Evolutionary conservation across 352 stramenopile genomes (phyloP).

Genomic region (Phytopythium delawarense): DNA sequence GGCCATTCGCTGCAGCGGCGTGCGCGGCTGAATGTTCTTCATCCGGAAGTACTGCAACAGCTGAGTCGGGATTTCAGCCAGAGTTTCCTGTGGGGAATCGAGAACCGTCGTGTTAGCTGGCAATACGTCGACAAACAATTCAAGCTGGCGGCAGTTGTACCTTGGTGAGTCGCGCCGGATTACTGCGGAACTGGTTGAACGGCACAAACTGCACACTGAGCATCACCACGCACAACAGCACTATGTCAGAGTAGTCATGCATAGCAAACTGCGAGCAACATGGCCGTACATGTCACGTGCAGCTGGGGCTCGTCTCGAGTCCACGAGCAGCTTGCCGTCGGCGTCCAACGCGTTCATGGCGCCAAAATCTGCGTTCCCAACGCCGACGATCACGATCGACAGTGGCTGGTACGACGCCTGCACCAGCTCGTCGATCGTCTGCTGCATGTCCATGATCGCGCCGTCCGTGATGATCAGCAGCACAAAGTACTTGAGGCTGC

Average conservation of each 20-base stretch:
- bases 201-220: constrained; percentile 73
- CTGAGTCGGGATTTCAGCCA: constrained; percentile 66
- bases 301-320: constrained; percentile 30
- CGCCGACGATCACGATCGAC: constrained; percentile 80
- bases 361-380: constrained; percentile 70
- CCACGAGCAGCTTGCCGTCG: constrained; percentile 53
- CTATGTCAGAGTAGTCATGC: too few species aligned
- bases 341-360: constrained; percentile 60
- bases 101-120: background rate
- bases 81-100: constrained; percentile 31
- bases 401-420: constrained; percentile 58
- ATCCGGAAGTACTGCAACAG: constrained; percentile 57
- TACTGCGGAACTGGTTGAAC: constrained; percentile 65
- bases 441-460: constrained; percentile 75
- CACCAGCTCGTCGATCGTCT: constrained; percentile 69
- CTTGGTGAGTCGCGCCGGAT: constrained; percentile 55
- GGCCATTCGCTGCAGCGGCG: constrained; percentile 47
- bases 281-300: constrained; percentile 57
- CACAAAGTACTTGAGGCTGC: constrained; percentile 72
- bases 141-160: background rate
- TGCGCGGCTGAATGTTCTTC: constrained; percentile 50
- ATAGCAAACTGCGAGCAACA: background rate
- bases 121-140: background rate
- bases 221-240: background rate
- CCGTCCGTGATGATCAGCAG: constrained; percentile 72